Evolutionary conservation across 1,284 basidiomycete species (phyloP).

Genomic region (Rhodotorula sp.): DNA sequence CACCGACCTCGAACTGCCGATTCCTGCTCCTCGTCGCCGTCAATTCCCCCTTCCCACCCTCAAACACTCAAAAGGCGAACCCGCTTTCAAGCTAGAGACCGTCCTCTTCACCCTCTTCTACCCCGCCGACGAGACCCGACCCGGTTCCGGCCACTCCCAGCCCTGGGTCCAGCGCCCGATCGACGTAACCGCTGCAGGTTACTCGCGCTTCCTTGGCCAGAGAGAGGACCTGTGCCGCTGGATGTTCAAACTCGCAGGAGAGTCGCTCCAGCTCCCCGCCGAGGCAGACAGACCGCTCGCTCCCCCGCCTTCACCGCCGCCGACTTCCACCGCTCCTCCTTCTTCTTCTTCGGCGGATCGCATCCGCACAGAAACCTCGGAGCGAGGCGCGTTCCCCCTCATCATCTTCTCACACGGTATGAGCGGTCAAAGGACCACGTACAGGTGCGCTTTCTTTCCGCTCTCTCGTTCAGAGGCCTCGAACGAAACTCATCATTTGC

Average conservation of each 20-base stretch:
- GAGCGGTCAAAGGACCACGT: slow-evolving; percentile 67
- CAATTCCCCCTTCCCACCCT: slow-evolving; percentile 42
- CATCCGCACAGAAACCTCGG: neutral
- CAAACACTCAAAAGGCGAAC: slow-evolving; percentile 39
- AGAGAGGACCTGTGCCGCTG: slow-evolving; percentile 2
- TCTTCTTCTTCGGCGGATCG: neutral
- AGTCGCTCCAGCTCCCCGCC: slow-evolving; percentile 14
- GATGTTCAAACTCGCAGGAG: slow-evolving; percentile 22
- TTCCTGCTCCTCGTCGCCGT: neutral
- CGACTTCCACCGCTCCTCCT: neutral
- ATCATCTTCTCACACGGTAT: slow-evolving; percentile 79
- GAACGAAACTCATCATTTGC: neutral
- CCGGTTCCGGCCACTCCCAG: neutral
- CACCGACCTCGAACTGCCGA: slow-evolving; percentile 30
- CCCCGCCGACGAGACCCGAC: slow-evolving; percentile 43
- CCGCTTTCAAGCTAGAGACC: slow-evolving; percentile 48
- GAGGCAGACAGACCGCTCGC: slow-evolving; percentile 13
- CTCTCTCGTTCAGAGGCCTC: too few species aligned
- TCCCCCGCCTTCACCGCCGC: neutral
- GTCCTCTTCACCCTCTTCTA: slow-evolving; percentile 53
- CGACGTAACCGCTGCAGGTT: slow-evolving; percentile 12
- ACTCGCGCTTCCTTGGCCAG: slow-evolving; percentile 20
- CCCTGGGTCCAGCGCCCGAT: slow-evolving; percentile 30
- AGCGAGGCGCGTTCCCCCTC: slow-evolving; percentile 54
- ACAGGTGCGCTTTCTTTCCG: slow-evolving; percentile 46